These are phyloP conservation scores for Amaranthus hypochondriacus DNA, from an alignment of 148 eudicot genomes.

Conservation along the genomic window DNA sequence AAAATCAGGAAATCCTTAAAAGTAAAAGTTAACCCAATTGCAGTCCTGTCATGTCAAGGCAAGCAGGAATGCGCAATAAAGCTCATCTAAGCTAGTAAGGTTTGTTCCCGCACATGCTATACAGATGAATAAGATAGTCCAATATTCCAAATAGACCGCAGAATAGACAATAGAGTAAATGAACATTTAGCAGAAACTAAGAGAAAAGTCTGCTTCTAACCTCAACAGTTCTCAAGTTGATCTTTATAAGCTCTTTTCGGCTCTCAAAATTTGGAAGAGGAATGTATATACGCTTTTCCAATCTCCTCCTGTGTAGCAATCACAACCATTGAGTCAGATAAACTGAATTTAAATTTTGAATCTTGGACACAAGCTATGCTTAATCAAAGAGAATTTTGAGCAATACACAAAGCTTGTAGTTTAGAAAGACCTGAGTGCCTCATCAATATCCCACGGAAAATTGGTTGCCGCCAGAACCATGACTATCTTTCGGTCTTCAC, in stretches of 20 bases:
- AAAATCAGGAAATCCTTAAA: background rate
- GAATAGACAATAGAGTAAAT: background rate
- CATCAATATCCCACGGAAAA: slow-evolving; percentile 99
- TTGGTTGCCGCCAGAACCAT: slow-evolving; percentile 99
- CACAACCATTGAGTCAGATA: slow-evolving; percentile 18
- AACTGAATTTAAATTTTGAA: background rate
- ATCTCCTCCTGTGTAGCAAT: slow-evolving; percentile 63
- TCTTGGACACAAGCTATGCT: background rate
- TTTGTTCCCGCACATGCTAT: background rate
- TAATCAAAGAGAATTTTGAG: background rate
- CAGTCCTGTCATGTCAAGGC: background rate
- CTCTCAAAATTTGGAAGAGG: slow-evolving; percentile 90
- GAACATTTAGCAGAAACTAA: background rate
- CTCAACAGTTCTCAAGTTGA: slow-evolving; percentile 93
- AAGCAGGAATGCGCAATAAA: background rate
- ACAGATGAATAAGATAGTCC: background rate
- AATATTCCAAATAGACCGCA: background rate
- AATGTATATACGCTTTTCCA: slow-evolving; percentile 96
- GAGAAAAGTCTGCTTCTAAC: slow-evolving; percentile 24
- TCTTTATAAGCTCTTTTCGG: slow-evolving; percentile 92
- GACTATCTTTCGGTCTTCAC: slow-evolving; percentile 97
- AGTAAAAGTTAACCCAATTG: background rate
- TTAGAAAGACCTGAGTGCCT: slow-evolving; percentile 72
- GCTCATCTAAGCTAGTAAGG: too few relatives aligned
- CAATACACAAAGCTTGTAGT: background rate